Conservation (phyloP, 2,329 filamentous ascomycete species). For the Diplodia corticola region DNA sequence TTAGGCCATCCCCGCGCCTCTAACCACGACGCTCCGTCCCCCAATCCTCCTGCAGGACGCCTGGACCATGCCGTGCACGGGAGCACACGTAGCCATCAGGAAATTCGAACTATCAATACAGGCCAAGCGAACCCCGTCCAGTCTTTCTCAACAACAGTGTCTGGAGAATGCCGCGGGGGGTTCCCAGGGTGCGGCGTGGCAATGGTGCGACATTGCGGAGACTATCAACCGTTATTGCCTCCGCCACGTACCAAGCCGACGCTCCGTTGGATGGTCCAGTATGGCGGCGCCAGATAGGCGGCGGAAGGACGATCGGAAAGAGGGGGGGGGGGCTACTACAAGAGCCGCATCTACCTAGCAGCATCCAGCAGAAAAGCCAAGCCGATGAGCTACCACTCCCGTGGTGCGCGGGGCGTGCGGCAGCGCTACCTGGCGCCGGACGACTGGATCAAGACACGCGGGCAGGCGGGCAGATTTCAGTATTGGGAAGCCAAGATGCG, state of each 20-base stretch:
- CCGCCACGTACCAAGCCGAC: neutral
- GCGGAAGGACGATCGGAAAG: neutral
- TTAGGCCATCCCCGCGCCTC: neutral
- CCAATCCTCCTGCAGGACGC: neutral
- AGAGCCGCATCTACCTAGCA: constrained; percentile 12
- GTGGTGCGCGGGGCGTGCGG: constrained; percentile 16
- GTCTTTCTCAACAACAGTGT: neutral
- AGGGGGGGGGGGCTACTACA: neutral
- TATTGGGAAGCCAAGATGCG: neutral
- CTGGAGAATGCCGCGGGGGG: constrained; percentile 8
- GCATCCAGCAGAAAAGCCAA: constrained; percentile 15
- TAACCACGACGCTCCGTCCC: neutral
- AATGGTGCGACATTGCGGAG: neutral
- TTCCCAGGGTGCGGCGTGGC: neutral
- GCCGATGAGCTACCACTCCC: constrained; percentile 16
- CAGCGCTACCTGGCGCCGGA: neutral
- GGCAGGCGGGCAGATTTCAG: neutral
- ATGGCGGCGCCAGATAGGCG: neutral
- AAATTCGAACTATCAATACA: neutral
- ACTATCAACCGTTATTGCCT: constrained; percentile 5
- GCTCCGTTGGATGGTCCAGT: neutral
- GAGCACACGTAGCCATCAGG: neutral
- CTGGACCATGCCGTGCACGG: neutral
- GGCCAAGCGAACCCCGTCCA: neutral
- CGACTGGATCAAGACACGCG: neutral